These are phyloP conservation scores for Wickerhamomyces chambardii DNA, from an alignment of 805 yeast species.

Conservation along the genomic window DNA sequence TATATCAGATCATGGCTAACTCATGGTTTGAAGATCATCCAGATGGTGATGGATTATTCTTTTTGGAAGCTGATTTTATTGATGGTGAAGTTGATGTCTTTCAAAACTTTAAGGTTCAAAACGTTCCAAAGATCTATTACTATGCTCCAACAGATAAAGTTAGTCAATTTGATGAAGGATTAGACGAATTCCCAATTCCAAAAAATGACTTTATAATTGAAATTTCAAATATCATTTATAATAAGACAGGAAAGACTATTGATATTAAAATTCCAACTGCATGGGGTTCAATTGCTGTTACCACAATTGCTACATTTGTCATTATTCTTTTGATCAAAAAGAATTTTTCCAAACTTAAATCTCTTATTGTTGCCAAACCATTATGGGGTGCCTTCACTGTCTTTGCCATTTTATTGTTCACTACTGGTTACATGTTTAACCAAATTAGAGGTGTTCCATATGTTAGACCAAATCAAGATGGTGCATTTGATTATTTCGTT, in stretches of 20 bases:
- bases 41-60: conserved; percentile 46
- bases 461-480: conserved; percentile 29
- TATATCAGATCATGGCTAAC: conserved; percentile 46
- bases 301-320: conserved; percentile 24
- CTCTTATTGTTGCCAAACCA: conserved; percentile 38
- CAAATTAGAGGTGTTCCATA: conserved; percentile 62
- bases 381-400: conserved; percentile 70
- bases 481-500: conserved; percentile 30
- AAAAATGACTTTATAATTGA: conserved; percentile 21
- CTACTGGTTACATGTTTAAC: conserved; percentile 91
- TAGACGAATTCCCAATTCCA: conserved; percentile 21
- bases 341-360: conserved; percentile 23
- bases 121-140: conserved; percentile 71
- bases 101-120: conserved; percentile 38
- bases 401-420: conserved; percentile 60
- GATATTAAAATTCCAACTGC: conserved; percentile 25
- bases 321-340: conserved; percentile 23
- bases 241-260: conserved; percentile 12
- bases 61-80: conserved; percentile 67
- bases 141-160: conserved; percentile 45
- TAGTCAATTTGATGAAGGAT: conserved; percentile 22
- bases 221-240: conserved; percentile 20
- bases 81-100: conserved; percentile 41
- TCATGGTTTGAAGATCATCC: conserved; percentile 60
- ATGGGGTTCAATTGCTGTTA: conserved; percentile 25